These are phyloP conservation scores for Cicer cuneatum DNA, from an alignment of 306 rosid species.

Conservation along the genomic window DNA sequence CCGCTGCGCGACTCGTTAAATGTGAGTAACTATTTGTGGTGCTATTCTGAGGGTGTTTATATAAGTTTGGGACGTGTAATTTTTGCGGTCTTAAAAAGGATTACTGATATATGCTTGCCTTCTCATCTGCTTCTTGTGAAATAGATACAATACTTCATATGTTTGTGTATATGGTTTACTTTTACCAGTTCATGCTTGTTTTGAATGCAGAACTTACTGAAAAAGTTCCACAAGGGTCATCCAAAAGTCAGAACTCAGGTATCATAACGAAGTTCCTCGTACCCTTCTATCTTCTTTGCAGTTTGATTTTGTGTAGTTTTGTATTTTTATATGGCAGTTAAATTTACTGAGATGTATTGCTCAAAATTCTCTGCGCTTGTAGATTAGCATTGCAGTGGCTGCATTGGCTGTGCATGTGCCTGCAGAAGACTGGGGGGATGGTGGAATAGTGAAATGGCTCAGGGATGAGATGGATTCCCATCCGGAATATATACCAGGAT, in stretches of 20 bases:
- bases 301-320: constrained; percentile 9
- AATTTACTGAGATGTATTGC: constrained; percentile 24
- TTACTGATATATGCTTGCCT: neutral
- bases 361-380: constrained; percentile 50
- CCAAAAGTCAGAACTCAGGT: constrained; percentile 99
- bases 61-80: neutral
- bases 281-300: constrained; percentile 15
- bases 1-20: constrained; percentile 95
- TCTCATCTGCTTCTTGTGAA: neutral
- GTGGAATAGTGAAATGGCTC: constrained; percentile 97
- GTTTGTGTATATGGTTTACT: constrained; percentile 37
- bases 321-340: constrained; percentile 20
- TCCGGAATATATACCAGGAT: constrained; percentile 96
- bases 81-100: neutral
- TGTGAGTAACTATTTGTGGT: constrained; percentile 66
- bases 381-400: constrained; percentile 99
- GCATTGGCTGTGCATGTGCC: constrained; percentile 99
- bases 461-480: constrained; percentile 94
- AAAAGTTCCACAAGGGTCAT: constrained; percentile 92
- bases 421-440: constrained; percentile 98
- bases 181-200: constrained; percentile 39
- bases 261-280: constrained; percentile 36
- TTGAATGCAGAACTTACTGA: constrained; percentile 79
- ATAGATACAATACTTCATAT: constrained; percentile 12
- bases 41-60: constrained; percentile 30